Evolutionary conservation across 2,329 filamentous ascomycete genomes (phyloP), one percentile per base, ranked within the genome.

Genomic region (Moelleriella libera): DNA sequence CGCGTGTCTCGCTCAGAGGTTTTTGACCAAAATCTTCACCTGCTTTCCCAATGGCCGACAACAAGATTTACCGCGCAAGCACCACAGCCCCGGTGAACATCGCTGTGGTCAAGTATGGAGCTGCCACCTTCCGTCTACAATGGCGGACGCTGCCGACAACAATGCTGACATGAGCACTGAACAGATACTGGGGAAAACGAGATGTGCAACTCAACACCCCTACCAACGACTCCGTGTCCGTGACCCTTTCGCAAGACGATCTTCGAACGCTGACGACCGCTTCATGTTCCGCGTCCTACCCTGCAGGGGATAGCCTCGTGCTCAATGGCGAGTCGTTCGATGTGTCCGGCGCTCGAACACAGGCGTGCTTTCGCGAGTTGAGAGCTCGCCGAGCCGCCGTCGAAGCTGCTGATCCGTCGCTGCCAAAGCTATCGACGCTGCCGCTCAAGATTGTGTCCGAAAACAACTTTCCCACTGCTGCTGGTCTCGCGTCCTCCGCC

Each of bases 401-500:
- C 58, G 92, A 98, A 67, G 70, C 72, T 37, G 66, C 74, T 51
- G 72, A 95, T 62, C 57, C 80, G 0, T 80, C 79, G 28, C 76
- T 95, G n/a, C 88, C 90, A 42, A 87, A 85, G 65, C 80, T 98
- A 49, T 85, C 88, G 9, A 63, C 73, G 46, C 73, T 85, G 58
- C 80, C 85, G 34, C 79, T 98, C 51, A 85, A 83, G 57, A 83
- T 98, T 54, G 88, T 96, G 48, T 92, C 86, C 49, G 85, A 92
- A 71, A 98, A 98, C 76, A 98, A 98, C 76, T 98, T 98, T 75
- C 92, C 92, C 53, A 98, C 92, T 2, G 92, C 92, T 30, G 92
- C 92, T 5, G 92, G 92, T 6, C 80, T 98, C 12, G 82, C 82
- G 4, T 83, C 78, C 14, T 85, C 81, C 0, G 82, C 81, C 1